Base-by-base conservation (phyloP, 1,139 yeast species). In the Taphrina sp. region DNA sequence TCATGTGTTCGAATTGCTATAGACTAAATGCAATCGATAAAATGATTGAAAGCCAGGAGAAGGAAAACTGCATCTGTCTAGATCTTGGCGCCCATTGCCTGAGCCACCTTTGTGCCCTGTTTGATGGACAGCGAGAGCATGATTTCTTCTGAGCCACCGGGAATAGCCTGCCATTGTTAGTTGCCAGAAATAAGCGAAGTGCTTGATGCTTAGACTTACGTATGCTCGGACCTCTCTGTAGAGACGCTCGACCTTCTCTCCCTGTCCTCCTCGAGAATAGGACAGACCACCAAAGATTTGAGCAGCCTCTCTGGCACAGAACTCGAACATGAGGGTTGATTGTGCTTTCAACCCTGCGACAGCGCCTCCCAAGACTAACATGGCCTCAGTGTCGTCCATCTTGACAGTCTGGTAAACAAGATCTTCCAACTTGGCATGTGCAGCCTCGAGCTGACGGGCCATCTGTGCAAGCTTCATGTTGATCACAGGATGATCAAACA, bases 71-170 rank as follows among this genome's bases (percentile, higher is more conserved):
- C n/a, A n/a, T n/a, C n/a, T n/a, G n/a, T n/a, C n/a, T 52, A 52
- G 31, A 52, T 36, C 46, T 52, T 52, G 28, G 51, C 52, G 23
- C 57, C 57, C 19, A 52, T 31, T 19, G 57, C 57, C 35, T 52
- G 52, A 29, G 42, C 42, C 29, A 52, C 57, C 46, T 45, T 43
- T 10, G 47, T 52, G 5, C 57, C 57, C 39, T 52, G 57, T 42
- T 44, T 52, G 43, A 73, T 70, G 23, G 74, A 65, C 57, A 73
- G 64, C 54, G 73, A 76, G 33, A 72, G 66, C 76, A 73, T 73
- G 57, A 73, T 73, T 62, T 73, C 76, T 62, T 73, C 76, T 14
- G 76, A 72, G 3, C 76, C 76, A 45, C 76, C 76, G 10, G 76
- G 76, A 54, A 73, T 73, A 26, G 49, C 41, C 17, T 42, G 42